Conservation (phyloP, 2,329 filamentous ascomycete species). For the Metarhizium humberi region DNA sequence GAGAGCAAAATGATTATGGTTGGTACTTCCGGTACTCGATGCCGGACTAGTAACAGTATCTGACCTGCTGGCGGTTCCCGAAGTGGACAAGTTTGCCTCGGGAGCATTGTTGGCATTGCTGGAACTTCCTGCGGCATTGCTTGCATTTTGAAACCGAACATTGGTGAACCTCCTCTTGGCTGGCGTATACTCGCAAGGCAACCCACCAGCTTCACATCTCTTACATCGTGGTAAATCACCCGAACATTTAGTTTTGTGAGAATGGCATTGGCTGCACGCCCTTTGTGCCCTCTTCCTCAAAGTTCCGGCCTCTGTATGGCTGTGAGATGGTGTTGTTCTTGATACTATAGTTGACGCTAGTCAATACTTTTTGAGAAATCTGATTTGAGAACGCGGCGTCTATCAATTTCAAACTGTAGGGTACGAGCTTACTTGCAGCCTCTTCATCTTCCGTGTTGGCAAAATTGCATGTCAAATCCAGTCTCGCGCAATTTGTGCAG, state of each 20-base stretch:
- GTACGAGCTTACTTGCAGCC: constrained; percentile 11
- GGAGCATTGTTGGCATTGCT: neutral
- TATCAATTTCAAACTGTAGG: neutral
- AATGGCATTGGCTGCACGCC: constrained; percentile 31
- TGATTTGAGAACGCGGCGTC: neutral
- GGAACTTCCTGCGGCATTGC: neutral
- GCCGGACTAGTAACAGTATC: constrained; percentile 12
- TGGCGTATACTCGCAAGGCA: constrained; percentile 30
- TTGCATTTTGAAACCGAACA: constrained; percentile 15
- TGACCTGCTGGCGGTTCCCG: constrained; percentile 7
- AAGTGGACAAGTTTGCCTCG: constrained; percentile 3
- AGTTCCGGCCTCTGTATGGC: constrained; percentile 32
- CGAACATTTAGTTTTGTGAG: constrained; percentile 34
- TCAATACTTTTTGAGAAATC: neutral
- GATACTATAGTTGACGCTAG: constrained; percentile 17
- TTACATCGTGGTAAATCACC: constrained; percentile 30
- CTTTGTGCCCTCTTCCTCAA: constrained; percentile 30
- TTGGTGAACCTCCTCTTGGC: constrained; percentile 29
- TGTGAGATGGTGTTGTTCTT: constrained; percentile 29
- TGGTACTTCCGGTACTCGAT: constrained; percentile 6
- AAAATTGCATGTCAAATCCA: constrained; percentile 28
- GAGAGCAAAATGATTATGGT: constrained; percentile 11
- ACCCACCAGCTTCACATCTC: constrained; percentile 23
- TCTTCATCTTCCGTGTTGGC: constrained; percentile 12
- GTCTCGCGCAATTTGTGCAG: constrained; percentile 28